These are phyloP conservation scores for Calvatia gigantea DNA, from an alignment of 768 basidiomycete species.

Conservation along the genomic window DNA sequence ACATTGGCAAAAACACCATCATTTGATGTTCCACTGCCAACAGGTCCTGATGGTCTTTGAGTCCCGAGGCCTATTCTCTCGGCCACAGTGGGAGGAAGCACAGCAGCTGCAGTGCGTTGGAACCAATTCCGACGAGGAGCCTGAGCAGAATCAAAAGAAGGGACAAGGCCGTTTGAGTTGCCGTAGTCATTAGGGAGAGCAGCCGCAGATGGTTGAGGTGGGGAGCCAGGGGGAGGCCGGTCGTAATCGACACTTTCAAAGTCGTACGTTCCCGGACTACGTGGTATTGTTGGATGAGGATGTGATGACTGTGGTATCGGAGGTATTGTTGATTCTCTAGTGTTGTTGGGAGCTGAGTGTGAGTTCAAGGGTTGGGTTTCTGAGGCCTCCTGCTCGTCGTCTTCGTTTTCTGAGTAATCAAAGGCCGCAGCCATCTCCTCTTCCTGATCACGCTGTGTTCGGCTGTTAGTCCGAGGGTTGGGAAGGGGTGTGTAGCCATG, in stretches of 20 bases:
- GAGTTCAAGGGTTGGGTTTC: slow-evolving; percentile 56
- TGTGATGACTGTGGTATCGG: slow-evolving; percentile 26
- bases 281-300: slow-evolving; percentile 17
- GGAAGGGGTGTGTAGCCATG: slow-evolving; percentile 69
- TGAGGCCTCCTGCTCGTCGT: slow-evolving; percentile 45
- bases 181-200: slow-evolving; percentile 71
- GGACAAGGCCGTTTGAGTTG: slow-evolving; percentile 72
- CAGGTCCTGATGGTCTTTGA: slow-evolving; percentile 33
- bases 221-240: slow-evolving; percentile 81
- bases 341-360: slow-evolving; percentile 5
- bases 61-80: slow-evolving; percentile 42
- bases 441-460: slow-evolving; percentile 40
- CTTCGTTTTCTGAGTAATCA: slow-evolving; percentile 73
- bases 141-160: slow-evolving; percentile 35
- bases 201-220: slow-evolving; percentile 57
- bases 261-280: slow-evolving; percentile 55
- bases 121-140: slow-evolving; percentile 48
- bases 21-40: slow-evolving; percentile 70
- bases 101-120: slow-evolving; percentile 45
- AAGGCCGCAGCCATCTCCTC: slow-evolving; percentile 84
- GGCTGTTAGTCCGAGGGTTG: slow-evolving; percentile 45
- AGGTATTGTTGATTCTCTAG: slow-evolving; percentile 9
- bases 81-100: slow-evolving; percentile 53
- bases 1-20: slow-evolving; percentile 96
- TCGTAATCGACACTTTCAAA: slow-evolving; percentile 82